Evolutionary conservation across 192 early-diverging fungal species (phyloP), one percentile per base, ranked within the genome.

Genomic region (Podila horticola): DNA sequence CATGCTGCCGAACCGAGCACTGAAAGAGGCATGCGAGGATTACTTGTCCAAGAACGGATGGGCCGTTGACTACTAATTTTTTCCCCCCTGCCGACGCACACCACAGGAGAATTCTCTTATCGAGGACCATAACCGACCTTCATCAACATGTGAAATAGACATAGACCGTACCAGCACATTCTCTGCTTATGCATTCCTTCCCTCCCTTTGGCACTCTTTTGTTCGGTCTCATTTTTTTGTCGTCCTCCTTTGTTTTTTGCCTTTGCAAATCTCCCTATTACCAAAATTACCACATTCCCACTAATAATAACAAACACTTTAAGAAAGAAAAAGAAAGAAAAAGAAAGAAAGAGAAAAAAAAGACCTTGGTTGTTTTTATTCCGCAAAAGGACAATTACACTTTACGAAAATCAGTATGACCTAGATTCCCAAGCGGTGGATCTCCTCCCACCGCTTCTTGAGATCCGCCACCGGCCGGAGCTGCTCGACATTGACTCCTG

Each of bases 1-100:
- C 50, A 58, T 96, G 9, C 72, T 93, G 11, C 93, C 94, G 2
- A 96, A 96, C 67, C 84, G 91, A 26, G 91, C 94, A 15, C 67
- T 96, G 19, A 91, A 90, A 59, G 94, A 88, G 50, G 87, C 89
- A 1, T 88, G 90, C 41, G 89, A 90, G 28, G 89, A 91, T 31
- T 92, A 85, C 71, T 74, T 92, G 50, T 79, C 74, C 24, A 86
- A 88, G 59, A 91, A 91, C 73, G 89, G 89, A 33, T 91, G 89
- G 89, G 87, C 89, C 17, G 86, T 86, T 17, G 89, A 85, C 58
- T 84, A 84, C n/a, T 84, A 62, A 41, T 9, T 12, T 17, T 41
- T 2, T 12, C 12, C 9, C 9, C 38, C 9, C 7, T 9, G n/a
- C 38, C 2, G 12, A 5, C 38, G 0, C 11, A 12, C 38, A 2